Evolutionary conservation across 768 basidiomycete species (phyloP), one percentile per base, ranked within the genome.

Genomic region (Lactarius sp.): DNA sequence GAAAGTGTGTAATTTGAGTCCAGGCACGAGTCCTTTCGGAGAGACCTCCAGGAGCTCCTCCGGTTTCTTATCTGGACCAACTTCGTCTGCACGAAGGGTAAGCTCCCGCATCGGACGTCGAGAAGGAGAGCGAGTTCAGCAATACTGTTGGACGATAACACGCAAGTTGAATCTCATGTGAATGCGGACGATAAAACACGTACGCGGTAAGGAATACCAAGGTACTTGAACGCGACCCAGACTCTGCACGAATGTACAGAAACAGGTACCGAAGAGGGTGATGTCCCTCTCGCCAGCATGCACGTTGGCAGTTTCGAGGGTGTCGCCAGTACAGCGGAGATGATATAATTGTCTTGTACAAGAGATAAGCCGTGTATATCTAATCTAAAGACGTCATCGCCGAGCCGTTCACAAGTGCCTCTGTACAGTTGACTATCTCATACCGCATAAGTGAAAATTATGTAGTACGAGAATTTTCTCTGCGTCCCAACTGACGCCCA

Each of bases 61-160:
- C 0, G 91, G 88, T 68, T 92, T 94, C 74, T 85, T 84, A 77
- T 92, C 92, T 20, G 89, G 88, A 73, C 91, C 87, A 34, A 90
- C 87, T 73, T 91, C 89, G 68, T 87, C 89, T 90, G 62, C 4
- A 49, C 27, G 27, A 2, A 27, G 2, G 27, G 27, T 27, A 27
- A 27, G 27, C 27, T 27, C 27, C 27, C 27, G 2, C 27, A 27
- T 27, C 3, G 27, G 27, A 2, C 27, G 2, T 27, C 27, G 27
- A 27, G 27, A 2, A 27, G 27, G 27, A 27, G 27, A 27, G 27
- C 2, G 27, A 27, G 56, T 44, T 56, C 16, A 57, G 49, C 46
- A 36, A 2, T 27, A 27, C 27, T 27, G 27, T 27, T 27, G 27
- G 27, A 27, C 27, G 2, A 2, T 27, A 27, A 27, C 27, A 27